Evolutionary conservation across 192 early-diverging fungal species (phyloP), one percentile per base, ranked within the genome.

Genomic region (Chytriomyces sp.): DNA sequence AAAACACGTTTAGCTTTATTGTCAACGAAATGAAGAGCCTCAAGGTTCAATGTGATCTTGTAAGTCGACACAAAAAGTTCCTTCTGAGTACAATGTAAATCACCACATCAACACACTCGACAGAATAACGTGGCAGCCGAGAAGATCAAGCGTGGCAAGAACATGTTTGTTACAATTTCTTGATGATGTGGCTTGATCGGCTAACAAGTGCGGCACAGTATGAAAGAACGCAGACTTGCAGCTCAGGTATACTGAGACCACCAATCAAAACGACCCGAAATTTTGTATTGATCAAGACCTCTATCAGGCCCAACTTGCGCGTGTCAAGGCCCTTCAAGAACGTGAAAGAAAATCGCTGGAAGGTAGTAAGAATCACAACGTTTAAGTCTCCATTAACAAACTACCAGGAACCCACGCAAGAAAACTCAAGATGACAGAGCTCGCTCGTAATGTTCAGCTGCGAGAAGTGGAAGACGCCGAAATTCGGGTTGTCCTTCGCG

Each of bases 1-100:
- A 62, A 38, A 74, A 54, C 31, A 74, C 73, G 8, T 74, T 74
- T 39, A 62, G 52, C 64, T 38, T 62, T 25, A 74, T 74, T 55
- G 58, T 74, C 32, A 64, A 74, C 36, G 73, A 74, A 39, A 74
- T 74, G 73, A 74, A 74, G 39, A 62, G 52, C 30, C 37, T 74
- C 31, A 74, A 65, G 59, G 52, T 66, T 38, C 62, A 74, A 40
- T 74, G 73, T 54, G 52, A 56, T 22, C 73, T 66, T 37, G 73
- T 74, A 10, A 17, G 26, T 12, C 19, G 19, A 66, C 5, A 10
- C n/a, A 49, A 14, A 62, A 38, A 2, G 31, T 28, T 37, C 5
- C 12, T 6, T 34, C 19, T 30, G 14, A 58, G 14, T 49, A 0
- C 14, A 49, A 49, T 49, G 17, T 49, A n/a, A 1, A 49, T 49